These are phyloP conservation scores for Phytophthora aleatoria DNA, from an alignment of 352 stramenopile species.

Conservation along the genomic window DNA sequence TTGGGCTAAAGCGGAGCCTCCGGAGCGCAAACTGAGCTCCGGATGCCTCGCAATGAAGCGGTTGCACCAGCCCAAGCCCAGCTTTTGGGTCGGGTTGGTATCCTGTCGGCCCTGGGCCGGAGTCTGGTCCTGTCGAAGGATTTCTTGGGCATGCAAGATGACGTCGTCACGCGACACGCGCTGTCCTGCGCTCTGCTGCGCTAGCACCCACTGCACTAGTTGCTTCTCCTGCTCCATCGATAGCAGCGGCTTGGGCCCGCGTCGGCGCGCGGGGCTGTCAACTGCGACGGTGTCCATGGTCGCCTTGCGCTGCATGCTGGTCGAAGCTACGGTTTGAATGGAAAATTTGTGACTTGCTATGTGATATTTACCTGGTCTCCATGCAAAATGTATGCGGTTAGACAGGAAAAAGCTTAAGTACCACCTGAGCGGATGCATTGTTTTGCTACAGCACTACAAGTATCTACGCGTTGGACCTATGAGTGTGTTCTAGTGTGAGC, in stretches of 20 bases:
- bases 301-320: neutral
- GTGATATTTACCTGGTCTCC: neutral
- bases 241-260: slow-evolving; percentile 27
- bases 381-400: no score
- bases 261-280: slow-evolving; percentile 12
- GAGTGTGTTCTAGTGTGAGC: no score
- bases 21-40: slow-evolving; percentile 21
- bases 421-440: no score
- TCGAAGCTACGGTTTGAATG: neutral
- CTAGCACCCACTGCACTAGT: slow-evolving; percentile 17
- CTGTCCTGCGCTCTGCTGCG: slow-evolving; percentile 13
- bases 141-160: slow-evolving; percentile 15
- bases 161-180: slow-evolving; percentile 26
- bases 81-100: slow-evolving; percentile 1
- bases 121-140: slow-evolving; percentile 8
- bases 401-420: no score
- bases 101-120: slow-evolving; percentile 1
- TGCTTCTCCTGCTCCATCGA: slow-evolving; percentile 13
- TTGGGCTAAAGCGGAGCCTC: neutral
- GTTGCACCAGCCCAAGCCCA: slow-evolving; percentile 32
- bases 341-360: neutral
- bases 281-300: no score
- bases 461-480: neutral
- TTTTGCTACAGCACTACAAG: neutral
- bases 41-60: slow-evolving; percentile 24